Conservation (phyloP, 2,329 filamentous ascomycete species). For the Ceratocystis variospora region DNA sequence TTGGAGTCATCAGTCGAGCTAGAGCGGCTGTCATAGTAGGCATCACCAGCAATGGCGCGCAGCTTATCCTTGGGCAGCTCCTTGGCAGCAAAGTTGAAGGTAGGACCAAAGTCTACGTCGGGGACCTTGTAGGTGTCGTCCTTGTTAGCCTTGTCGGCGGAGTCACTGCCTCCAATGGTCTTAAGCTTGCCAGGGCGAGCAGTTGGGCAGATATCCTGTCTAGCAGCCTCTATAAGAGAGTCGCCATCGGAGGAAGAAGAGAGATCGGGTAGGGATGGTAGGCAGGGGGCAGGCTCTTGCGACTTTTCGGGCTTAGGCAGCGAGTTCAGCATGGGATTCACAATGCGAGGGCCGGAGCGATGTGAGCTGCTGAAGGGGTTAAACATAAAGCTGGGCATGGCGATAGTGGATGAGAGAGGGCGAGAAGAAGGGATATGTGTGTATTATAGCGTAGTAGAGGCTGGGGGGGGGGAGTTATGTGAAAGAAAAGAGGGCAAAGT, state of each 20-base stretch:
- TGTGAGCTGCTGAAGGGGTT: conserved; percentile 13
- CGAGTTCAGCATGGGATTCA: conserved; percentile 15
- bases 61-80: conserved; percentile 17
- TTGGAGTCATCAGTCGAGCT: conserved; percentile 3
- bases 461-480: not conserved
- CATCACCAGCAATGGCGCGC: conserved; percentile 10
- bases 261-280: conserved; percentile 10
- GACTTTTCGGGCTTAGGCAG: conserved; percentile 2
- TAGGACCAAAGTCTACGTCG: conserved; percentile 73
- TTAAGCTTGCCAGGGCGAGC: conserved; percentile 50
- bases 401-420: not conserved
- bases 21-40: conserved; percentile 2
- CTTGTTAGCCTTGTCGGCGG: conserved; percentile 12
- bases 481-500: not conserved
- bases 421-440: not conserved
- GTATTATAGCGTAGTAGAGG: not conserved
- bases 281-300: conserved; percentile 6
- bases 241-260: conserved; percentile 3
- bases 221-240: conserved; percentile 25
- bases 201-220: conserved; percentile 36
- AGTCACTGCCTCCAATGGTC: conserved; percentile 48
- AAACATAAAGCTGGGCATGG: conserved; percentile 15
- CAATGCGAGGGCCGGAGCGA: conserved; percentile 15
- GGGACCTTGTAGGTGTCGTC: conserved; percentile 45
- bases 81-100: conserved; percentile 45